Percentiles rank a stretch among this genome's conserved stretches.
Conservation (phyloP, 306 rosid genomes). For the Begonia peltatifolia region DNA sequence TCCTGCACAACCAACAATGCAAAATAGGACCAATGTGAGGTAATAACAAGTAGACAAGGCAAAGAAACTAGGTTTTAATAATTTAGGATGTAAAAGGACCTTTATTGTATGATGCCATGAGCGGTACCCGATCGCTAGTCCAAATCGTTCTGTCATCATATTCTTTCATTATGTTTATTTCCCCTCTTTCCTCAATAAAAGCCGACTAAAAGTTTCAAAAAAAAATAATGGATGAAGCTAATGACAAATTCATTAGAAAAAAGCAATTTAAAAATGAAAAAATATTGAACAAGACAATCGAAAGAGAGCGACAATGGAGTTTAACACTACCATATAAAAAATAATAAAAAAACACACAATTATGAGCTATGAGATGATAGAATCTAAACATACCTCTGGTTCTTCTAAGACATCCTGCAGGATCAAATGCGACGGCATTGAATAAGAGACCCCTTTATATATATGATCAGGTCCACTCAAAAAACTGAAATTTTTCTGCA, state of each 20-base stretch:
- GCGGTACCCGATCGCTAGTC: conserved; percentile 85
- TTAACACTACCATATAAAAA: neutral
- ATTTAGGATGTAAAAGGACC: conserved; percentile 21
- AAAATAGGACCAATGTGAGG: conserved; percentile 5
- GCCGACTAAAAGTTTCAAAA: conserved; percentile 30
- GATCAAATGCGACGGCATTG: conserved; percentile 61
- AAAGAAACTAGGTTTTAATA: conserved; percentile 11
- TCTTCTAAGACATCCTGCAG: conserved; percentile 76
- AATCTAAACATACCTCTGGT: conserved; percentile 38
- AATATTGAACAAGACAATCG: conserved; percentile 3
- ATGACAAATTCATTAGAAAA: neutral
- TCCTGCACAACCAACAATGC: conserved; percentile 39
- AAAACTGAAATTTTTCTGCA: conserved; percentile 14
- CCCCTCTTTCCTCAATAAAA: conserved; percentile 83
- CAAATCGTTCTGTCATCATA: conserved; percentile 93
- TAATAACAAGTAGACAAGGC: conserved; percentile 3
- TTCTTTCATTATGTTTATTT: conserved; percentile 73
- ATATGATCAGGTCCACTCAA: conserved; percentile 26
- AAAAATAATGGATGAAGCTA: neutral
- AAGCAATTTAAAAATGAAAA: neutral
- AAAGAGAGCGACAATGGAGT: neutral
- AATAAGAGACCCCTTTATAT: conserved; percentile 46
- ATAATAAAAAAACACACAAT: conserved; percentile 9
- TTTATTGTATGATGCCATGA: conserved; percentile 88
- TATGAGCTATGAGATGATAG: conserved; percentile 11